Conservation (phyloP, 2,329 filamentous ascomycete genomes). For the Magnaporthales sp. region DNA sequence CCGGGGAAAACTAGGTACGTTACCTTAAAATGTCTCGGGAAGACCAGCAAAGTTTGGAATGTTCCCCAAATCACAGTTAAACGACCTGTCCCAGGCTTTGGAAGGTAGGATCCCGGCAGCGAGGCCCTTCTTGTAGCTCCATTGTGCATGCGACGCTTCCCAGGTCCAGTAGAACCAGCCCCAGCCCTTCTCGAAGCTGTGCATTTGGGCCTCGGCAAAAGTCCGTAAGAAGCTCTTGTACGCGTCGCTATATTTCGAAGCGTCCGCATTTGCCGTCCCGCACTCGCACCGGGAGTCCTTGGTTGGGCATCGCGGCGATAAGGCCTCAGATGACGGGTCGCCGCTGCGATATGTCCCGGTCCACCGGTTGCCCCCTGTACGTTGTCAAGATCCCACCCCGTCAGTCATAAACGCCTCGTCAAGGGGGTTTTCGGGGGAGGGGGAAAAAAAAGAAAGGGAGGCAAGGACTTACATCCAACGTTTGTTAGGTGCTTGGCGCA, state of each 20-base stretch:
- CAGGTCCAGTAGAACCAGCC: slow-evolving; percentile 99
- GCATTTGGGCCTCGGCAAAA: slow-evolving; percentile 96
- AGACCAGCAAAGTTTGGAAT: slow-evolving; percentile 46
- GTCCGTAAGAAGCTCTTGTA: slow-evolving; percentile 84
- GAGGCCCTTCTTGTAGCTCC: slow-evolving; percentile 82
- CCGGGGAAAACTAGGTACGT: neutral
- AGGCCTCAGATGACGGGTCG: slow-evolving; percentile 49
- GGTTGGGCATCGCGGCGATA: slow-evolving; percentile 67
- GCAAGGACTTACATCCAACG: slow-evolving; percentile 46
- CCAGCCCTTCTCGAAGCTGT: slow-evolving; percentile 84
- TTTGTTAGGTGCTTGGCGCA: slow-evolving; percentile 84
- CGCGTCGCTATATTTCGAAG: slow-evolving; percentile 52
- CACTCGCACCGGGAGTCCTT: slow-evolving; percentile 62
- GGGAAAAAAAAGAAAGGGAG: neutral
- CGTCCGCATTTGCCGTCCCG: slow-evolving; percentile 64
- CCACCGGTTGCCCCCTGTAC: slow-evolving; percentile 69
- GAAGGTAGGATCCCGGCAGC: slow-evolving; percentile 70
- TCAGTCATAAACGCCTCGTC: neutral
- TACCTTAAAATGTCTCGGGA: slow-evolving; percentile 37
- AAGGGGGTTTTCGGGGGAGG: neutral
- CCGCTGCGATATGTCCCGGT: slow-evolving; percentile 74
- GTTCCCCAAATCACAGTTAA: slow-evolving; percentile 50
- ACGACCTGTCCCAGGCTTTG: slow-evolving; percentile 63
- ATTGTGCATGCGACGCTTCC: slow-evolving; percentile 55
- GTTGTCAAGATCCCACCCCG: neutral